Percentiles rank a stretch among this genome's conserved stretches.
Evolutionary conservation across 1,139 yeast species (phyloP).

Genomic region (Suhomyces ambrosiae): DNA sequence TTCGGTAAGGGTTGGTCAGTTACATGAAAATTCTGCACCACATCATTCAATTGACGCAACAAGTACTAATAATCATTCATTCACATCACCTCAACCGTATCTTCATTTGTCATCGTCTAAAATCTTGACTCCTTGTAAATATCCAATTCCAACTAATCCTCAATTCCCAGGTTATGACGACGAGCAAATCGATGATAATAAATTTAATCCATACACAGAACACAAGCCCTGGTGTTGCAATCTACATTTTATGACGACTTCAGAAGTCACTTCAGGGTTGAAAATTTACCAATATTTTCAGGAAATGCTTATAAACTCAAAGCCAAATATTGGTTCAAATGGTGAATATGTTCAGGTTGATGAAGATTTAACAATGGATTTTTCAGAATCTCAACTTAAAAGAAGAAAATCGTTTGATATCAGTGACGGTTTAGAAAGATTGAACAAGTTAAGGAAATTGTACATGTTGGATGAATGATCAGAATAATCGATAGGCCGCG

Average conservation of each 20-base stretch:
- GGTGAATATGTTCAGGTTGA: constrained; percentile 28
- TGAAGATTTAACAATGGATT: constrained; percentile 20
- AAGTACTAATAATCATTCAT: constrained; percentile 2
- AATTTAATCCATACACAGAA: constrained; percentile 27
- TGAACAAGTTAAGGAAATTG: constrained; percentile 37
- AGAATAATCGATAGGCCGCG: too few species aligned
- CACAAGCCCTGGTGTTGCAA: constrained; percentile 45
- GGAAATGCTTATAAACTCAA: constrained; percentile 26
- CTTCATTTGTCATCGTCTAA: constrained; percentile 26
- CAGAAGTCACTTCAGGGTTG: constrained; percentile 3
- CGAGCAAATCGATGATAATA: constrained; percentile 12
- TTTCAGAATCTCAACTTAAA: constrained; percentile 16
- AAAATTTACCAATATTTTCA: constrained; percentile 26
- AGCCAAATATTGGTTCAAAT: constrained; percentile 25
- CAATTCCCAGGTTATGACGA: constrained; percentile 16
- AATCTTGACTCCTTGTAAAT: constrained; percentile 35
- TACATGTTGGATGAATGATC: constrained; percentile 30
- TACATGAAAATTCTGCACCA: constrained; percentile 6
- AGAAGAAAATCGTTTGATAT: constrained; percentile 31
- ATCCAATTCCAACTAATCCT: constrained; percentile 23
- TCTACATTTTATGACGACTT: constrained; percentile 18
- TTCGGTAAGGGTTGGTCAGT: constrained; percentile 5
- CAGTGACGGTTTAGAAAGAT: constrained; percentile 35
- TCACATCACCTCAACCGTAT: constrained; percentile 5
- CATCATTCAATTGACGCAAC: constrained; percentile 1